Percentiles rank a stretch among this genome's conserved stretches.
These are phyloP conservation scores for Chlorella sp. DNA, from an alignment of 139 green algal species.

Conservation along the genomic window DNA sequence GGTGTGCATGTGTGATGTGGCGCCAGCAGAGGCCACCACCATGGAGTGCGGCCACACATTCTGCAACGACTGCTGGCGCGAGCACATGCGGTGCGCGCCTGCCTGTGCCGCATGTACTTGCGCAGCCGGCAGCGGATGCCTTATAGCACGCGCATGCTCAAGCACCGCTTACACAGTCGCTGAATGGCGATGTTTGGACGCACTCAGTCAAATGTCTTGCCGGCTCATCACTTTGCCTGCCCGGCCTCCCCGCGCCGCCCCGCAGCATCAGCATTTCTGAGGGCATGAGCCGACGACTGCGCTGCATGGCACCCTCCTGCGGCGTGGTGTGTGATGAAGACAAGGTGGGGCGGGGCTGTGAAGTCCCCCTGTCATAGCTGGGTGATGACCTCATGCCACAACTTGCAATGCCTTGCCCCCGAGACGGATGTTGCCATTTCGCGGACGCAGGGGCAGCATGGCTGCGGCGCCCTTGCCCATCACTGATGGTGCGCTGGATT, in stretches of 20 bases:
- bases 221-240: no score
- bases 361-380: no score
- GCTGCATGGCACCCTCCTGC: conserved; percentile 84
- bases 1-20: conserved; percentile 68
- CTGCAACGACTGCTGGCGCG: conserved; percentile 90
- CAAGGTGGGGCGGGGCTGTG: no score
- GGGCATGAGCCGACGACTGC: conserved; percentile 64
- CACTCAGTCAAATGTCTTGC: no score
- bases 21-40: conserved; percentile 21
- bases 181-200: no score
- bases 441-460: no score
- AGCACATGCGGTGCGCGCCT: conserved; percentile 69
- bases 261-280: conserved; percentile 74
- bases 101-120: not conserved
- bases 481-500: no score
- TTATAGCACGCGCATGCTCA: no score
- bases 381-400: not conserved
- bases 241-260: not conserved
- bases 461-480: no score
- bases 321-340: conserved; percentile 81
- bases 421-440: no score
- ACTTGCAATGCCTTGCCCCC: not conserved
- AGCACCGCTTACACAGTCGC: no score
- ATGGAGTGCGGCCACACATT: conserved; percentile 91
- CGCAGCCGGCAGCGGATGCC: no score